These are phyloP conservation scores for Astrothelium macrocarpum DNA, from an alignment of 495 filamentous ascomycete species.

Conservation along the genomic window DNA sequence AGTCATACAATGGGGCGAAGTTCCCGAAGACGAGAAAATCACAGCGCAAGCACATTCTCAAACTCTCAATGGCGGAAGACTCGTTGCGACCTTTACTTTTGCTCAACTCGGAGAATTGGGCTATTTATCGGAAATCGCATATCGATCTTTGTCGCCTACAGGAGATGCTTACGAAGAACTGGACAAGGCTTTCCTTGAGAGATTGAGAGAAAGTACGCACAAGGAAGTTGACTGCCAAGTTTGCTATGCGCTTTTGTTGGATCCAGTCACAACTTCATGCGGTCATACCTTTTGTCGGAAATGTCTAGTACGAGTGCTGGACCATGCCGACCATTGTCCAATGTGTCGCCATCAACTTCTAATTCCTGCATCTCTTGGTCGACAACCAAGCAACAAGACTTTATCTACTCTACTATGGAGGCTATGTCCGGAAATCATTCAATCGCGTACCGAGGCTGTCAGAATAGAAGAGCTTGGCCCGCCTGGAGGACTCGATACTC, in stretches of 20 bases:
- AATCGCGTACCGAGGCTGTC: constrained; percentile 43
- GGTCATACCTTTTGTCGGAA: constrained; percentile 83
- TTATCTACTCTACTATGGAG: constrained; percentile 49
- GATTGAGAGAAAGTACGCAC: constrained; percentile 49
- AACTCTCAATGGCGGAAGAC: constrained; percentile 42
- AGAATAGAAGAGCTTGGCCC: constrained; percentile 41
- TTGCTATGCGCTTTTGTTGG: constrained; percentile 68
- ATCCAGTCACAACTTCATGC: constrained; percentile 75
- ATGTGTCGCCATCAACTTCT: constrained; percentile 61
- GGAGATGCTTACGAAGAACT: constrained; percentile 34
- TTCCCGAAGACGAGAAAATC: constrained; percentile 28
- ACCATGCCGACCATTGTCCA: constrained; percentile 68
- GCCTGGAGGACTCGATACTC: constrained; percentile 49
- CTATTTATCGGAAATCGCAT: constrained; percentile 46
- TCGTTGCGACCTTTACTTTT: constrained; percentile 51
- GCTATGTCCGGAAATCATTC: constrained; percentile 59
- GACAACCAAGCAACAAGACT: constrained; percentile 52
- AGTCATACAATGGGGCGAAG: constrained; percentile 35
- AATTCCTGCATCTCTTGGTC: constrained; percentile 46
- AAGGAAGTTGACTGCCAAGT: constrained; percentile 78
- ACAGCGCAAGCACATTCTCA: constrained; percentile 21
- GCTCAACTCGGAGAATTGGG: constrained; percentile 45
- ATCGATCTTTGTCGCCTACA: constrained; percentile 34
- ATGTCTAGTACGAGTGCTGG: constrained; percentile 63
- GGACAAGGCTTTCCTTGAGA: constrained; percentile 45